Percentiles rank a stretch among this genome's conserved stretches.
phyloP scores from a whole-genome alignment of 306 rosid genomes.

The Trichosanthes truncata region DNA sequence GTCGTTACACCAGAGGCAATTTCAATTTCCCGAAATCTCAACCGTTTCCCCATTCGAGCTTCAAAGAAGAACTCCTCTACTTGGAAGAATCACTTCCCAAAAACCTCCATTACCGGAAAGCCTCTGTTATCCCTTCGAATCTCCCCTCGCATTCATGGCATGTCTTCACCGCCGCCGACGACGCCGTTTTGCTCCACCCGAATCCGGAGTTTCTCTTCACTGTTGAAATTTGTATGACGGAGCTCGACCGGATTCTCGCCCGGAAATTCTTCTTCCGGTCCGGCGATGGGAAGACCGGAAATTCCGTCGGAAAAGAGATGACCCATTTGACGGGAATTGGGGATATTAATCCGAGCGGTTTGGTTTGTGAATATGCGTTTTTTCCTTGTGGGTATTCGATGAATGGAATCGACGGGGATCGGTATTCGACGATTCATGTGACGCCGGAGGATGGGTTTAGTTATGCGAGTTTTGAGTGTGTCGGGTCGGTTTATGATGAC shows the following conservation, averaged over 20 bases:
- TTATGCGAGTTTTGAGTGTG: constrained; percentile 85
- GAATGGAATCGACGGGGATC: constrained; percentile 73
- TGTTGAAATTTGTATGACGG: constrained; percentile 91
- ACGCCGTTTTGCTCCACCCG: background rate
- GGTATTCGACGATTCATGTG: constrained; percentile 88
- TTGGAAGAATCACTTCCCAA: constrained; percentile 48
- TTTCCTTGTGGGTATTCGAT: constrained; percentile 94
- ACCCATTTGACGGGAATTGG: constrained; percentile 62
- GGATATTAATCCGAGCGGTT: constrained; percentile 50
- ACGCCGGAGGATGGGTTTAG: constrained; percentile 98
- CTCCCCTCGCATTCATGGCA: constrained; percentile 74
- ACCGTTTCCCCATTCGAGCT: constrained; percentile 75
- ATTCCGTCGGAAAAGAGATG: constrained; percentile 76
- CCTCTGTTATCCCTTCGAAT: constrained; percentile 74
- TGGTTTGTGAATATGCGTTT: constrained; percentile 76
- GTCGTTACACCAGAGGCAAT: constrained; percentile 76
- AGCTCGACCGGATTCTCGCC: constrained; percentile 64
- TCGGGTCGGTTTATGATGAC: constrained; percentile 42
- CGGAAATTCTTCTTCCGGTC: constrained; percentile 49
- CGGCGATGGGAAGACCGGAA: constrained; percentile 43
- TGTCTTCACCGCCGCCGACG: constrained; percentile 55
- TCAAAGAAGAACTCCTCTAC: constrained; percentile 65
- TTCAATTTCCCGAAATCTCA: constrained; percentile 75
- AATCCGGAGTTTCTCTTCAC: constrained; percentile 35
- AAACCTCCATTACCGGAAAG: constrained; percentile 47